phyloP scores from a whole-genome alignment of 1,139 yeast genomes.

The Spathaspora sp. region DNA sequence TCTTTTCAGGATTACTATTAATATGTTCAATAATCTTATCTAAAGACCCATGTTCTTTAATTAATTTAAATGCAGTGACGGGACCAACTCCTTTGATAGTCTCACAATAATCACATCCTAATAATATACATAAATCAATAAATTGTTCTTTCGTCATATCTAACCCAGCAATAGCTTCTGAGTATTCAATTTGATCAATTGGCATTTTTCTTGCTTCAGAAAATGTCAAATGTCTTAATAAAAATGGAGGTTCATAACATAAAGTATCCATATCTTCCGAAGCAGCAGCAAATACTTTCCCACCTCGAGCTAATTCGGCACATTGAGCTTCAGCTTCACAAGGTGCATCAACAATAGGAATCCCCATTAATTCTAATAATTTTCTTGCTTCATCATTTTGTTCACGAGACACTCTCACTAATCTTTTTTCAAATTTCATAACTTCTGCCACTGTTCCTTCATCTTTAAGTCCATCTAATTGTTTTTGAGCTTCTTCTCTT shows the following conservation, averaged over 20 bases:
- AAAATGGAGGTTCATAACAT: conserved; percentile 82
- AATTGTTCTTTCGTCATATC: conserved; percentile 72
- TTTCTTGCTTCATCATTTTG: conserved; percentile 93
- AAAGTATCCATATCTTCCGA: conserved; percentile 99
- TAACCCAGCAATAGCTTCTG: conserved; percentile 70
- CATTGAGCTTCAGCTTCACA: conserved; percentile 99
- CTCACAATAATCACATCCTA: conserved; percentile 97
- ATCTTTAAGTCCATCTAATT: conserved; percentile 71
- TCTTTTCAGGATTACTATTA: conserved; percentile 55
- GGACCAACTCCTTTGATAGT: conserved; percentile 96
- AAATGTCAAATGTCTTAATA: conserved; percentile 86
- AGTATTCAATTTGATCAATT: conserved; percentile 76
- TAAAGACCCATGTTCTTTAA: conserved; percentile 78
- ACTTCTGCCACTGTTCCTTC: conserved; percentile 78
- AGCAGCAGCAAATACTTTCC: conserved; percentile 94
- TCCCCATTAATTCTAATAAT: conserved; percentile 83
- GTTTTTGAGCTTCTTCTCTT: conserved; percentile 80
- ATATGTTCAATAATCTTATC: conserved; percentile 75
- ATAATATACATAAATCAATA: conserved; percentile 84
- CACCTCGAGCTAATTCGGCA: conserved; percentile 85
- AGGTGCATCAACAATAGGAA: conserved; percentile 91
- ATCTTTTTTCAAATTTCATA: conserved; percentile 77
- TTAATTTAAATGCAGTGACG: conserved; percentile 84
- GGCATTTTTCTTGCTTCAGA: conserved; percentile 94
- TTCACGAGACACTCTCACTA: conserved; percentile 82